phyloP scores from a whole-genome alignment of 768 basidiomycete genomes.

The Tylopilus plumbeoviolaceoides region DNA sequence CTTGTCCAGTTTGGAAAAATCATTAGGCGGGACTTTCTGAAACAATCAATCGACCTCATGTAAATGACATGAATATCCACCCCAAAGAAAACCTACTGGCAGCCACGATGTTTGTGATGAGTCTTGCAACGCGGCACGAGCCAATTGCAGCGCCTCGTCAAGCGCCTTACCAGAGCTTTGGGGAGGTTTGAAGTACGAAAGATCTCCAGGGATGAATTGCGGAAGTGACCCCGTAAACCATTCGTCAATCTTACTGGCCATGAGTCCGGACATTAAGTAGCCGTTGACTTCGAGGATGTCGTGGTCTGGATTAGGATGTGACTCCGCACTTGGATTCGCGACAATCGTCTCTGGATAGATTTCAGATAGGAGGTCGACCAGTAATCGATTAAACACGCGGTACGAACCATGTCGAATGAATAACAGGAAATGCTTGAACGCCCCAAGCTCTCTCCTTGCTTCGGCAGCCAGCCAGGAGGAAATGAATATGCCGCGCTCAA shows the following conservation, averaged over 20 bases:
- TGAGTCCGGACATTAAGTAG: constrained; percentile 70
- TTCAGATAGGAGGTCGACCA: constrained; percentile 13
- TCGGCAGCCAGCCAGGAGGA: constrained; percentile 65
- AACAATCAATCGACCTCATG: constrained; percentile 30
- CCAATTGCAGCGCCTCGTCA: constrained; percentile 43
- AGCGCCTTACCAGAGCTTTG: constrained; percentile 22
- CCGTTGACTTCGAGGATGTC: constrained; percentile 79
- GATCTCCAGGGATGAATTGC: constrained; percentile 32
- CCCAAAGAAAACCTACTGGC: constrained; percentile 41
- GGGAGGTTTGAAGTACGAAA: constrained; percentile 22
- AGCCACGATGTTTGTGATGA: constrained; percentile 47
- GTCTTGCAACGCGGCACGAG: constrained; percentile 46
- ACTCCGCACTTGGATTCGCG: constrained; percentile 50
- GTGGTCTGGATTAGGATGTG: constrained; percentile 46
- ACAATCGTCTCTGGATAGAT: constrained; percentile 42
- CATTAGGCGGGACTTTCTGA: constrained; percentile 45
- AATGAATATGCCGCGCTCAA: constrained; percentile 55
- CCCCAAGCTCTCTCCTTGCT: constrained; percentile 61
- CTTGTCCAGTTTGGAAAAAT: constrained; percentile 57
- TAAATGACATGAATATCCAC: constrained; percentile 23
- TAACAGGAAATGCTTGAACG: constrained; percentile 74
- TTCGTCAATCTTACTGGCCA: constrained; percentile 64
- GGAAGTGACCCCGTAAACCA: constrained; percentile 68
- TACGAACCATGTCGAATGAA: constrained; percentile 72
- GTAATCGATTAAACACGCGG: constrained; percentile 5